A percentile compares a stretch with the other conserved stretches of the same genome.
phyloP scores from a whole-genome alignment of 345 rosid species.

The Linum trigynum region DNA sequence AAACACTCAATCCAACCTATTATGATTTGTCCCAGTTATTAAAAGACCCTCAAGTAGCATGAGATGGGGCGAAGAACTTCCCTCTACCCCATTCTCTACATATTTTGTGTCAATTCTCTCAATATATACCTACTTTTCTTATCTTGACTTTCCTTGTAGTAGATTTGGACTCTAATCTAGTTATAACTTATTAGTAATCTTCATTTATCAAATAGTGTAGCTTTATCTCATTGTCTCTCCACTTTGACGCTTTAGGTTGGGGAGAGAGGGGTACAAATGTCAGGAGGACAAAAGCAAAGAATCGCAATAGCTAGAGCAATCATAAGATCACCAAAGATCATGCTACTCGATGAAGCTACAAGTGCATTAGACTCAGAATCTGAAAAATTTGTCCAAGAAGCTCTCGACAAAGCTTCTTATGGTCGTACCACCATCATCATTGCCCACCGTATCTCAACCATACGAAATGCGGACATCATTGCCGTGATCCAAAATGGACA shows the following conservation, averaged over 20 bases:
- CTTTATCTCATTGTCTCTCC: no score
- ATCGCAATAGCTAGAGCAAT: constrained; percentile 23
- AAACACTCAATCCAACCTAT: no score
- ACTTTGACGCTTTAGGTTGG: constrained; percentile 15
- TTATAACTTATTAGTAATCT: no score
- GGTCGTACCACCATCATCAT: constrained; percentile 24
- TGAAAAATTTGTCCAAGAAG: constrained; percentile 30
- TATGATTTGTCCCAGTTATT: no score
- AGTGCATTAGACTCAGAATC: constrained; percentile 18
- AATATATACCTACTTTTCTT: no score
- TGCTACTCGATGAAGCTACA: constrained; percentile 37
- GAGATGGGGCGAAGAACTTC: no score
- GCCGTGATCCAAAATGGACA: constrained; percentile 42
- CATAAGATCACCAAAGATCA: constrained; percentile 18
- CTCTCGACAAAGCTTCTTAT: constrained; percentile 17
- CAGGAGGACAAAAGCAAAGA: constrained; percentile 16
- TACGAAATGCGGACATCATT: constrained; percentile 50
- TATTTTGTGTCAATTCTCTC: no score
- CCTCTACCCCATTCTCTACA: no score
- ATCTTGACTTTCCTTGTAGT: no score
- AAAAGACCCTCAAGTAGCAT: no score
- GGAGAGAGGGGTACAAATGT: constrained; percentile 25
- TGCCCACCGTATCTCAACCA: constrained; percentile 45
- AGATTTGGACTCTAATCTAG: no score
- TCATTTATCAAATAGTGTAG: background rate